Conservation (phyloP, 78 protist genomes). For the Dictyostelium intermedium region DNA sequence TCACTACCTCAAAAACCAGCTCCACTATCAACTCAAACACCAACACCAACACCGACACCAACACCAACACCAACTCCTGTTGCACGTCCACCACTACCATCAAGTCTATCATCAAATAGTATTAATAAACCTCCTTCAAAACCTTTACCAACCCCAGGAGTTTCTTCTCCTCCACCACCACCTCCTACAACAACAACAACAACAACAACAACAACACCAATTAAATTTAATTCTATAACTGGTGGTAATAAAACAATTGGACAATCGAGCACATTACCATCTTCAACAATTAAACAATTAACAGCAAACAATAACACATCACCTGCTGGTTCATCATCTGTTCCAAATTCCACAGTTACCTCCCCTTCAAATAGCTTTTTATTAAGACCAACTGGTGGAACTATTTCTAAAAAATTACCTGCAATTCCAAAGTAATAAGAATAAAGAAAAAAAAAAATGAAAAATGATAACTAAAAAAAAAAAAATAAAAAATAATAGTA, state of each 20-base stretch:
- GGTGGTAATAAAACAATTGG: not conserved
- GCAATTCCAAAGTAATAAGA: not conserved
- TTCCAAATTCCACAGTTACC: not conserved
- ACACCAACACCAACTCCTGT: not conserved
- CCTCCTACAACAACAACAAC: not conserved
- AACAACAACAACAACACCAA: not conserved
- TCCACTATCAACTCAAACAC: not conserved
- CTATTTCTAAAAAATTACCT: not conserved
- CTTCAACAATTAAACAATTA: not conserved
- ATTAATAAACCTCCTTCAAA: not conserved
- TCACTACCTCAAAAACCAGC: constrained; percentile 6
- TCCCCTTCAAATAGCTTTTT: not conserved
- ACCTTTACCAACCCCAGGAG: constrained; percentile 15
- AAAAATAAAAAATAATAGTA: not conserved
- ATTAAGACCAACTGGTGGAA: constrained; percentile 16
- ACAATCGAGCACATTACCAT: not conserved
- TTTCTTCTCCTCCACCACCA: not conserved
- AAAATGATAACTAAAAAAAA: too few species aligned
- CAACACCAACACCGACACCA: not conserved
- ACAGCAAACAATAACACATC: not conserved
- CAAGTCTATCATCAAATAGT: not conserved
- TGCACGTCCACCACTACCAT: not conserved
- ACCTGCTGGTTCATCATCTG: not conserved
- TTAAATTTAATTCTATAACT: not conserved
- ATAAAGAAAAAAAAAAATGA: not conserved